These are phyloP conservation scores for Microstroma glucosiphilum DNA, from an alignment of 1,284 basidiomycete genomes.

Conservation along the genomic window DNA sequence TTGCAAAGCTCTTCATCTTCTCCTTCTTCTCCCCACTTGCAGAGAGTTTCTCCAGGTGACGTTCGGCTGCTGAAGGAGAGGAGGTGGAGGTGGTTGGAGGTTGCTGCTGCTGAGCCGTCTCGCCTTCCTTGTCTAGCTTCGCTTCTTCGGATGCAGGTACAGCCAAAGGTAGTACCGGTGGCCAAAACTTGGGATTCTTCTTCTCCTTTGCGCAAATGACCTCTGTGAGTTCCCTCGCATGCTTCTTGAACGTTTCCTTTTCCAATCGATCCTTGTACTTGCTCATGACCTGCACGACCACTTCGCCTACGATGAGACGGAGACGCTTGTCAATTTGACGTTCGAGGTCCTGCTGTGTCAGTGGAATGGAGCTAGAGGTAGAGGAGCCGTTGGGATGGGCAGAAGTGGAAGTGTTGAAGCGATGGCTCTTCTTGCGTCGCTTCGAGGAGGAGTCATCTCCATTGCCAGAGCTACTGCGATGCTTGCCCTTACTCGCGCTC, in stretches of 20 bases:
- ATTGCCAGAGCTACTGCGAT: not conserved
- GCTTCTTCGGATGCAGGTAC: slow-evolving; percentile 71
- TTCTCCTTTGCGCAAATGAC: slow-evolving; percentile 87
- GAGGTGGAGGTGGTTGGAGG: slow-evolving; percentile 9
- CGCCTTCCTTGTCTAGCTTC: slow-evolving; percentile 62
- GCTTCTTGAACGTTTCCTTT: slow-evolving; percentile 82
- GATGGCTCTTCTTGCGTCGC: not conserved
- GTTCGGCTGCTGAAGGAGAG: too few species aligned
- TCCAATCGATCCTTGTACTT: slow-evolving; percentile 67
- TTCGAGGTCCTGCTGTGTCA: not conserved
- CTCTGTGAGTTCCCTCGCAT: slow-evolving; percentile 85
- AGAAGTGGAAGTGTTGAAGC: not conserved
- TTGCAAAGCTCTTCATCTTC: slow-evolving; percentile 90
- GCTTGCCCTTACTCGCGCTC: not conserved
- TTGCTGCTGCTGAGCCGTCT: slow-evolving; percentile 9
- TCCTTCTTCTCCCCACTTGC: slow-evolving; percentile 70
- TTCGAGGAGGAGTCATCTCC: not conserved
- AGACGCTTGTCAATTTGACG: slow-evolving; percentile 53
- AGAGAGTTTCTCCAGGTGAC: too few species aligned
- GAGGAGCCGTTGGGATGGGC: not conserved
- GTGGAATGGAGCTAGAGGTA: not conserved
- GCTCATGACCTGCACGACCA: slow-evolving; percentile 86
- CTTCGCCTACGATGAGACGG: slow-evolving; percentile 73
- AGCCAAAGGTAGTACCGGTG: slow-evolving; percentile 56
- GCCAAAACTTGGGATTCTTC: slow-evolving; percentile 55